Evolutionary conservation across 2,329 filamentous ascomycete genomes (phyloP).

Genomic region (Aspergillus calidoustus): DNA sequence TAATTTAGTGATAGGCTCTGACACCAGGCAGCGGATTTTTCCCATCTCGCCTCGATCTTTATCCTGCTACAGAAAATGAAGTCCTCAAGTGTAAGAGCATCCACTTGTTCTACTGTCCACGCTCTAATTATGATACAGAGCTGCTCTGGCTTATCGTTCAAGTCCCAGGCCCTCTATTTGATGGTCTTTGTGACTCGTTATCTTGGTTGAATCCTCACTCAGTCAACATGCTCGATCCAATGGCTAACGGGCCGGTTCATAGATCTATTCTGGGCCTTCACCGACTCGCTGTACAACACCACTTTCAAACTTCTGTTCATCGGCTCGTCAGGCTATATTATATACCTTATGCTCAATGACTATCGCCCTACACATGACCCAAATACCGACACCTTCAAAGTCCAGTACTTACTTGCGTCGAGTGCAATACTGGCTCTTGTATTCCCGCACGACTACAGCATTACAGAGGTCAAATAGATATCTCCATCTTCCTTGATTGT

Average conservation of each 20-base stretch:
- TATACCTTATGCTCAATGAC: slow-evolving; percentile 97
- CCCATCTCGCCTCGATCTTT: slow-evolving; percentile 90
- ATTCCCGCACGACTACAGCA: slow-evolving; percentile 82
- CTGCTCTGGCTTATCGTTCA: slow-evolving; percentile 97
- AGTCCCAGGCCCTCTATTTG: slow-evolving; percentile 94
- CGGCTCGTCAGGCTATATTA: slow-evolving; percentile 83
- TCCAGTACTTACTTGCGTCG: slow-evolving; percentile 87
- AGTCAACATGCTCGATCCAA: neutral
- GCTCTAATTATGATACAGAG: slow-evolving; percentile 61
- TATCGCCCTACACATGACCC: slow-evolving; percentile 98
- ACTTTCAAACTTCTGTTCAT: slow-evolving; percentile 97
- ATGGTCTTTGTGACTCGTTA: slow-evolving; percentile 94
- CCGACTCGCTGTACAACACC: slow-evolving; percentile 85
- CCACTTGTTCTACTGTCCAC: neutral
- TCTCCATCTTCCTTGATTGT: slow-evolving; percentile 17
- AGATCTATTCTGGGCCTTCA: slow-evolving; percentile 88
- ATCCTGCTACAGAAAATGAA: slow-evolving; percentile 98
- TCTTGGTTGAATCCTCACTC: slow-evolving; percentile 64
- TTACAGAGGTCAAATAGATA: slow-evolving; percentile 61
- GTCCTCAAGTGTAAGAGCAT: slow-evolving; percentile 74
- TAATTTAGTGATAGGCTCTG: slow-evolving; percentile 16
- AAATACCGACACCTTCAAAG: slow-evolving; percentile 95
- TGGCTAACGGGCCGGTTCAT: slow-evolving; percentile 1
- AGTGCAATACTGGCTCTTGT: slow-evolving; percentile 78
- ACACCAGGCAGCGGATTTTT: slow-evolving; percentile 75